These are phyloP conservation scores for Podospora bellae-mahoneyi DNA, from an alignment of 495 filamentous ascomycete genomes.

Conservation along the genomic window DNA sequence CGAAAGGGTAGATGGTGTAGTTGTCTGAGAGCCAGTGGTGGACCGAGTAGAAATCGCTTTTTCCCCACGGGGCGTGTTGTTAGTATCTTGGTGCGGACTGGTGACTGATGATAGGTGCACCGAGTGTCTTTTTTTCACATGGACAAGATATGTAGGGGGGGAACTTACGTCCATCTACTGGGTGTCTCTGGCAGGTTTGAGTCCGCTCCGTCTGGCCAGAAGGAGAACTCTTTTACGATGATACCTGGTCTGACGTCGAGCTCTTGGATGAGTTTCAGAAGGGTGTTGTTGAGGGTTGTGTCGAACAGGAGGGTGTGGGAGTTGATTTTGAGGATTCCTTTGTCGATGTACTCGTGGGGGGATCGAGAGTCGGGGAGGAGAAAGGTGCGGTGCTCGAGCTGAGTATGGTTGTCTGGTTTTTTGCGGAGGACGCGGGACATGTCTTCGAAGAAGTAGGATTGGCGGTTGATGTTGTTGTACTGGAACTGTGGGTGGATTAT, in stretches of 20 bases:
- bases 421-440: background rate
- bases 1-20: conserved; percentile 13
- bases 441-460: conserved; percentile 6
- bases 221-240: conserved; percentile 16
- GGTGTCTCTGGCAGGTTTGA: background rate
- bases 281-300: conserved; percentile 18
- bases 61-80: no score
- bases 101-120: no score
- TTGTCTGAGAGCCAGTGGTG: conserved; percentile 17
- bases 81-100: no score
- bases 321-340: conserved; percentile 18
- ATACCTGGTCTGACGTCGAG: conserved; percentile 2
- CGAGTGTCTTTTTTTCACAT: no score
- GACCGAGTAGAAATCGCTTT: conserved; percentile 10
- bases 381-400: background rate
- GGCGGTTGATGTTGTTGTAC: background rate
- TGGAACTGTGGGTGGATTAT: background rate
- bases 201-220: conserved; percentile 15
- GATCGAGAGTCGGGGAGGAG: background rate
- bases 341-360: background rate
- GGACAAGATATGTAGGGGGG: no score
- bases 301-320: conserved; percentile 11
- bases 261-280: conserved; percentile 12
- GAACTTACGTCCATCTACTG: conserved; percentile 3
- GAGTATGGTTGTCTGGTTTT: background rate